Evolutionary conservation across 2,329 filamentous ascomycete species (phyloP).

Genomic region (Penicillium sp.): DNA sequence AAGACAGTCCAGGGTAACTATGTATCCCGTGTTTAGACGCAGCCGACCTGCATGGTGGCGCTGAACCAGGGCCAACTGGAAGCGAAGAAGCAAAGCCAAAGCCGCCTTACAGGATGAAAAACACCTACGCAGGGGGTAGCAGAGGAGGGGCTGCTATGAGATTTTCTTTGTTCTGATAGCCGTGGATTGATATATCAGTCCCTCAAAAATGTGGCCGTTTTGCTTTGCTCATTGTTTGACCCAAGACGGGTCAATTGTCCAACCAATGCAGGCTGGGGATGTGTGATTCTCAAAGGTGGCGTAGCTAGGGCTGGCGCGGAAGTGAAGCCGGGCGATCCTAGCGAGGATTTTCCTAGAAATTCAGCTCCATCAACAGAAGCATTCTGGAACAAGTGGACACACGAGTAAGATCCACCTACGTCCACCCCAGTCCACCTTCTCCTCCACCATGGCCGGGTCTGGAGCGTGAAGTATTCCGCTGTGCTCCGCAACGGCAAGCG

Average conservation of each 20-base stretch:
- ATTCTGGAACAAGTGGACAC: constrained; percentile 27
- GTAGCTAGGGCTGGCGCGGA: constrained; percentile 25
- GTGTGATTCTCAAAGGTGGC: not conserved
- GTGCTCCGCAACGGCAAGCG: constrained; percentile 12
- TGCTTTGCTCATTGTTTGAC: constrained; percentile 8
- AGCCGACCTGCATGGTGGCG: constrained; percentile 16
- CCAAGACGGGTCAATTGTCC: not conserved
- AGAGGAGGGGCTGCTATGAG: not conserved
- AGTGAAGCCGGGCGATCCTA: constrained; percentile 28
- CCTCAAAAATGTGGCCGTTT: constrained; percentile 15
- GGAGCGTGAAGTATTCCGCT: constrained; percentile 17
- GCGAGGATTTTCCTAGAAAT: constrained; percentile 8
- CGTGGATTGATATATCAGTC: constrained; percentile 17
- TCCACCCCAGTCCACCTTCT: not conserved
- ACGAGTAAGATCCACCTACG: not conserved
- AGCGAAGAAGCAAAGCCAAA: constrained; percentile 3
- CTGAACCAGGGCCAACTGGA: constrained; percentile 8
- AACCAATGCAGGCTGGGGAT: not conserved
- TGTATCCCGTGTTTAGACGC: constrained; percentile 11
- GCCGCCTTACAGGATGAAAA: constrained; percentile 16
- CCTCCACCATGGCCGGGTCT: constrained; percentile 4
- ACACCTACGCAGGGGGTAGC: constrained; percentile 6
- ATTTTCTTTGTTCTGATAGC: constrained; percentile 6
- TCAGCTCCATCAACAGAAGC: constrained; percentile 15
- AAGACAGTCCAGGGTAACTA: not conserved